Base-by-base conservation (phyloP, 805 yeast genomes). In the Martiniozyma abietophila region DNA sequence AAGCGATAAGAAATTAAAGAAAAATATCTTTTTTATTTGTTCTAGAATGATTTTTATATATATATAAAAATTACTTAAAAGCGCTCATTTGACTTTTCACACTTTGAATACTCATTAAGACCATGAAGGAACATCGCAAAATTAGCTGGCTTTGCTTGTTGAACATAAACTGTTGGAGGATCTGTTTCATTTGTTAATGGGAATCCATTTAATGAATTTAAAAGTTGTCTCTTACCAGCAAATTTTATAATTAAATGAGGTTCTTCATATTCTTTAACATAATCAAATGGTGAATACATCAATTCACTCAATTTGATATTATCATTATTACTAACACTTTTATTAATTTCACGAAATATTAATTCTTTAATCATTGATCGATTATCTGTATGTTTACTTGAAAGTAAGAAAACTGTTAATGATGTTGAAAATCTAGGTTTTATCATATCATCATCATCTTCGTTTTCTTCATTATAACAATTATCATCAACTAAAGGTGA, bases 401-500 rank as follows among this genome's bases (percentile, higher is more conserved):
- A 42, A 27, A 44, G 22, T 12, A 47, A 34, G 17, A 44, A 41
- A n/a, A 47, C 45, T 1, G 42, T 43, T 15, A 45, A 18, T 12
- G 35, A 25, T 4, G 41, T 23, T 6, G 24, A 20, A 27, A 33
- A 32, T 15, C 26, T 21, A n/a, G 21, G 24, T 12, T 4, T 15
- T 8, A 9, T 26, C n/a, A 16, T 19, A 18, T 12, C 8, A 8
- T 5, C 6, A 17, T 12, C 25, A 19, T 20, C 14, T 23, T 10
- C 5, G 17, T 27, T 16, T 12, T 12, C 12, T 12, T 18, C 14
- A 7, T 15, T 14, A 15, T 8, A 16, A 16, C 11, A 9, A 11
- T n/a, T 31, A n/a, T 27, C 30, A 16, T 18, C 25, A 8, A 30
- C 35, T 2, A 33, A 18, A 6, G 21, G 8, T 16, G 31, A 32